Conservation (phyloP, 78 protist genomes). For the Neovahlkampfia damariscottae region DNA sequence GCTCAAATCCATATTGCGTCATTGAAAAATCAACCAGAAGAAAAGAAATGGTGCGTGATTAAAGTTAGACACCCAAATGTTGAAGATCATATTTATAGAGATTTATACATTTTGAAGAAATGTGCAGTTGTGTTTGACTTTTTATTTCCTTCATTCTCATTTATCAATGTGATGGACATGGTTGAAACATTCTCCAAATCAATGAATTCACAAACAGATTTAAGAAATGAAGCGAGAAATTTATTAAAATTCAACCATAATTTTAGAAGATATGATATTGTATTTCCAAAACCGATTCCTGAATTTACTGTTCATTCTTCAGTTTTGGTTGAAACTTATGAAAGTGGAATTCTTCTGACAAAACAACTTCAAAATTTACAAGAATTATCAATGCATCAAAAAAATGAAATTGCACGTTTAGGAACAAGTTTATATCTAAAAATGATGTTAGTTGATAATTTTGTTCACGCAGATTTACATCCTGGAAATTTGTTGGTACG, state of each 20-base stretch:
- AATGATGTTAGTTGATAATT: constrained; percentile 33
- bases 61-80: constrained; percentile 34
- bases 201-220: constrained; percentile 15
- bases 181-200: background rate
- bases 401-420: constrained; percentile 1
- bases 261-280: background rate
- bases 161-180: background rate
- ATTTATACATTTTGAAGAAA: background rate
- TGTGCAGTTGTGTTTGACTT: background rate
- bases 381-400: background rate
- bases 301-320: too few relatives aligned
- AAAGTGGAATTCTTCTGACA: background rate
- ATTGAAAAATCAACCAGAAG: background rate
- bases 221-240: constrained; percentile 14
- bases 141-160: background rate
- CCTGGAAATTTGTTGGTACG: constrained; percentile 32
- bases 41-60: background rate
- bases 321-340: constrained; percentile 25
- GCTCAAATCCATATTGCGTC: constrained; percentile 30
- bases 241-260: background rate
- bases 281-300: constrained; percentile 19
- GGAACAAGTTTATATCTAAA: constrained; percentile 13
- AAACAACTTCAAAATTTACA: background rate
- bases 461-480: constrained; percentile 39
- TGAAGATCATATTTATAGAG: background rate